phyloP scores from a whole-genome alignment of 73 alveolate species.

The Paramecium tetraurelia region DNA sequence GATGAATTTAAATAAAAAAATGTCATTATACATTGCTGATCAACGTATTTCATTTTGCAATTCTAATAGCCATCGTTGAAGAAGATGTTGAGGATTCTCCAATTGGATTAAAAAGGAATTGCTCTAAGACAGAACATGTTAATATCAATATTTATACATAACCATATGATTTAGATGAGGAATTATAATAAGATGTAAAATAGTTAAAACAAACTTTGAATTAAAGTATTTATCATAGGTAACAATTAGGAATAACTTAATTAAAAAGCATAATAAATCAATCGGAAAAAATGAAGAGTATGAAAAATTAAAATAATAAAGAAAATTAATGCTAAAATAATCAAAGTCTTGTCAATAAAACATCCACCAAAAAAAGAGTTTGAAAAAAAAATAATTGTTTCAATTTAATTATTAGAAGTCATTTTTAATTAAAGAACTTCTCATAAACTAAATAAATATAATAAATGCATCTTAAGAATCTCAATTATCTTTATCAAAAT shows the following conservation, averaged over 20 bases:
- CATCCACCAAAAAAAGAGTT: neutral
- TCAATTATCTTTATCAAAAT: too few species aligned
- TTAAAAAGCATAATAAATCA: neutral
- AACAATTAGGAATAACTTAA: neutral
- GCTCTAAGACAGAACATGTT: neutral
- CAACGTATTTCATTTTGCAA: neutral
- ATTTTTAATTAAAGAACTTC: neutral
- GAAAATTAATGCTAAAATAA: neutral
- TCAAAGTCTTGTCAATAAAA: neutral
- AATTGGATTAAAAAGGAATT: neutral
- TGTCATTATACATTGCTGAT: neutral
- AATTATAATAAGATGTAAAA: neutral
- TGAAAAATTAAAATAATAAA: neutral
- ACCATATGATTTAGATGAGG: neutral
- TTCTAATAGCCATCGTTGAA: neutral
- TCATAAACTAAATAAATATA: too few species aligned
- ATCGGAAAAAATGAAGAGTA: neutral
- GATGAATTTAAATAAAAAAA: neutral
- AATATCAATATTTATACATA: neutral
- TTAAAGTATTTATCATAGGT: neutral
- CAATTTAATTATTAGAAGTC: neutral
- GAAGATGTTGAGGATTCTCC: slow-evolving; percentile 2
- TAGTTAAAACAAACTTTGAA: neutral
- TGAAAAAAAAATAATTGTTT: neutral
- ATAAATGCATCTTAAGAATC: neutral